Percentiles rank a stretch among this genome's conserved stretches.
Evolutionary conservation across 2,329 filamentous ascomycete genomes (phyloP).

Genomic region (Monilinia fructigena): DNA sequence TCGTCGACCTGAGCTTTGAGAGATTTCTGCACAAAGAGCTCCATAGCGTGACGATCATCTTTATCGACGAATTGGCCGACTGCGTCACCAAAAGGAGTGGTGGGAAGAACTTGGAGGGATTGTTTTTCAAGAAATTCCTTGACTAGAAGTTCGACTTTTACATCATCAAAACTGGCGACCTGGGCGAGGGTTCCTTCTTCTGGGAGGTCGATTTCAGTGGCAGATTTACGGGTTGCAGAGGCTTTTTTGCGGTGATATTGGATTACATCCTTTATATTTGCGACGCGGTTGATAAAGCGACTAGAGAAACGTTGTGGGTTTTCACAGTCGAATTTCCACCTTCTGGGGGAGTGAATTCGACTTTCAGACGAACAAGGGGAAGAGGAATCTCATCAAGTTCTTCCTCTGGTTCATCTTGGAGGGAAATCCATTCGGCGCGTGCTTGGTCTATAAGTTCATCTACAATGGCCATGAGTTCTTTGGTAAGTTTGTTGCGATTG

Average conservation of each 20-base stretch:
- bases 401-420: conserved; percentile 63
- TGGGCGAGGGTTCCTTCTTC: conserved; percentile 63
- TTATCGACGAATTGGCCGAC: conserved; percentile 93
- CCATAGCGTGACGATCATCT: conserved; percentile 90
- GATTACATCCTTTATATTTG: conserved; percentile 90
- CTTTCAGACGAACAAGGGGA: conserved; percentile 83
- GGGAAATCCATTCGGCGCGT: conserved; percentile 72
- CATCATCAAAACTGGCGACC: conserved; percentile 60
- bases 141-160: conserved; percentile 88
- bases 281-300: conserved; percentile 83
- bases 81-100: conserved; percentile 89
- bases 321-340: conserved; percentile 84
- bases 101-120: conserved; percentile 86
- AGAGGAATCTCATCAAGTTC: conserved; percentile 65
- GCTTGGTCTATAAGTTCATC: conserved; percentile 86
- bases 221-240: conserved; percentile 46
- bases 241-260: conserved; percentile 90
- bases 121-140: conserved; percentile 78
- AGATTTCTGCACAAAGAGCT: conserved; percentile 72
- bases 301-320: conserved; percentile 97
- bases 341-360: conserved; percentile 84
- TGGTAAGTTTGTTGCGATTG: conserved; percentile 77
- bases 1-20: conserved; percentile 68
- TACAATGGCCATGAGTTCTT: conserved; percentile 72
- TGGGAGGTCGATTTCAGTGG: conserved; percentile 53